A percentile compares a stretch with the other conserved stretches of the same genome.
Evolutionary conservation across 768 basidiomycete species (phyloP).

Genomic region (Cyclocybe aegerita): DNA sequence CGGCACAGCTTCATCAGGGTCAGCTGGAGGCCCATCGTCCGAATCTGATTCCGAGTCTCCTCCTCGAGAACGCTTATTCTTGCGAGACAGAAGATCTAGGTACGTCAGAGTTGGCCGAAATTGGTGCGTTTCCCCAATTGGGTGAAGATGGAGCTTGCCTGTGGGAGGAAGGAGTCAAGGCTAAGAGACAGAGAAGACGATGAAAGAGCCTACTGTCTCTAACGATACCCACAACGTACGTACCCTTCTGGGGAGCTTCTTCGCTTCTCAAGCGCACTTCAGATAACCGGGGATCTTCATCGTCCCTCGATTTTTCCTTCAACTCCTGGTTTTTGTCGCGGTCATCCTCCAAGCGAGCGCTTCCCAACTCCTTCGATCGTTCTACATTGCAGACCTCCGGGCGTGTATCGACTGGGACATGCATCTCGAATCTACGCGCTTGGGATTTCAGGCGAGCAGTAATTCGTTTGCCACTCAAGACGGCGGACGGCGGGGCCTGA

Average conservation of each 20-base stretch:
- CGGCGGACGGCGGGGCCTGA: constrained; percentile 75
- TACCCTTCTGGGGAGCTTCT: constrained; percentile 59
- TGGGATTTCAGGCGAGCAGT: constrained; percentile 69
- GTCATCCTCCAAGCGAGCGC: constrained; percentile 71
- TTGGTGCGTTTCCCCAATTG: constrained; percentile 77
- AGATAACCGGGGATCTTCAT: constrained; percentile 58
- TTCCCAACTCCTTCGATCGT: constrained; percentile 62
- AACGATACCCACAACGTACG: constrained; percentile 76
- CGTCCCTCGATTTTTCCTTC: constrained; percentile 42
- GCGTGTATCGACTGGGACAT: constrained; percentile 80
- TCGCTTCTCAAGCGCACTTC: constrained; percentile 78
- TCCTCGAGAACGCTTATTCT: constrained; percentile 48
- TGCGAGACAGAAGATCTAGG: constrained; percentile 70
- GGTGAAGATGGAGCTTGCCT: constrained; percentile 79
- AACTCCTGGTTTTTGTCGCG: constrained; percentile 71
- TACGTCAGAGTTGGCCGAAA: constrained; percentile 82
- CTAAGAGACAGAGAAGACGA: background rate
- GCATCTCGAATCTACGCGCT: constrained; percentile 66
- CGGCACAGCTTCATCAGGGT: constrained; percentile 71
- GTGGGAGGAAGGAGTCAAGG: constrained; percentile 4
- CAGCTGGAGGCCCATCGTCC: constrained; percentile 77
- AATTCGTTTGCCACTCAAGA: constrained; percentile 72
- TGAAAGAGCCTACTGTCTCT: constrained; percentile 53
- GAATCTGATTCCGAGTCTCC: constrained; percentile 68
- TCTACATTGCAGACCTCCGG: constrained; percentile 82